Conservation (phyloP, 805 yeast genomes). For the Candida awuae region DNA sequence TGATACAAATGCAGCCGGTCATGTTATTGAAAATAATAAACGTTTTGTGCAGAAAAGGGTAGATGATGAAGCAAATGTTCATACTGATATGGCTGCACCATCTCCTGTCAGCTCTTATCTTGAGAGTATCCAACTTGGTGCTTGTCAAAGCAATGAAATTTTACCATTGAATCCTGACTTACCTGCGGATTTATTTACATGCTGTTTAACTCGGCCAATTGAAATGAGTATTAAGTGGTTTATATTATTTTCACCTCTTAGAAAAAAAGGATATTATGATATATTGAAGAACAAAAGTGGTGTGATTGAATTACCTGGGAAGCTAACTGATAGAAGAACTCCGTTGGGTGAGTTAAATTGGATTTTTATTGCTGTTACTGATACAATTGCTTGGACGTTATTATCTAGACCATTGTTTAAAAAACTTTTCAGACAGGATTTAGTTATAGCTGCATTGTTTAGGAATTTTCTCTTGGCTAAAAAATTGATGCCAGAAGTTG, state of each 20-base stretch:
- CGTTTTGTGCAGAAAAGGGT: slow-evolving; percentile 84
- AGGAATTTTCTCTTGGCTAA: slow-evolving; percentile 88
- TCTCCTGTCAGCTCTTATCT: slow-evolving; percentile 63
- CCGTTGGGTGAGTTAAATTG: slow-evolving; percentile 94
- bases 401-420: slow-evolving; percentile 83
- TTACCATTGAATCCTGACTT: slow-evolving; percentile 89
- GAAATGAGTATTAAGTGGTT: slow-evolving; percentile 91
- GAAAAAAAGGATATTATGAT: slow-evolving; percentile 41
- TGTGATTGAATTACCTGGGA: slow-evolving; percentile 75
- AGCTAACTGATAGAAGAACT: slow-evolving; percentile 84
- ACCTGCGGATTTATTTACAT: slow-evolving; percentile 93
- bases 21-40: slow-evolving; percentile 82
- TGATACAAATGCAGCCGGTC: slow-evolving; percentile 93
- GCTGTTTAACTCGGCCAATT: slow-evolving; percentile 92
- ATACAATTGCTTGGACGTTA: slow-evolving; percentile 95
- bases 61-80: slow-evolving; percentile 70
- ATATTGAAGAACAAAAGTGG: slow-evolving; percentile 42
- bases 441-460: slow-evolving; percentile 93
- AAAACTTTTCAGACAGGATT: slow-evolving; percentile 84
- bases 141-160: slow-evolving; percentile 78
- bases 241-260: slow-evolving; percentile 70
- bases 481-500: slow-evolving; percentile 85
- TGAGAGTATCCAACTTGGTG: slow-evolving; percentile 89
- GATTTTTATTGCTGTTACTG: slow-evolving; percentile 97
- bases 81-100: slow-evolving; percentile 42